Evolutionary conservation across 2,329 filamentous ascomycete species (phyloP).

Genomic region (Trichoderma simmonsii): DNA sequence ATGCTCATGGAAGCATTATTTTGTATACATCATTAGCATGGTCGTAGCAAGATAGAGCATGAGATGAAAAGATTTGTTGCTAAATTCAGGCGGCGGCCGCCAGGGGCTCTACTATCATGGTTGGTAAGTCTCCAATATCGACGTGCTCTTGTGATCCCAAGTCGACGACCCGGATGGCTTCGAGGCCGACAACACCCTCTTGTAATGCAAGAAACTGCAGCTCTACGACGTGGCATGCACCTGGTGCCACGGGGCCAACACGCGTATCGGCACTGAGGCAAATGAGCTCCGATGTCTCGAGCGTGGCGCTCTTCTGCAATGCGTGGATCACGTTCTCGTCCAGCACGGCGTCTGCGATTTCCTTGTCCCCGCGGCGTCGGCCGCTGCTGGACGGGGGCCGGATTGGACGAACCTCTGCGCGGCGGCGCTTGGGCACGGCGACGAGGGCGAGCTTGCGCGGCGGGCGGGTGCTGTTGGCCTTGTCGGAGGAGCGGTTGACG

Average conservation of each 20-base stretch:
- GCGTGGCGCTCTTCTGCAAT: slow-evolving; percentile 62
- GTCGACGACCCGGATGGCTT: slow-evolving; percentile 71
- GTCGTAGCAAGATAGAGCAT: background rate
- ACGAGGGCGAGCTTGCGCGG: slow-evolving; percentile 68
- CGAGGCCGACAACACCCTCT: slow-evolving; percentile 65
- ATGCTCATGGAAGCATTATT: background rate
- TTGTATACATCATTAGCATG: background rate
- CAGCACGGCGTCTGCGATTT: slow-evolving; percentile 62
- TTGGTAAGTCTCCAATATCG: slow-evolving; percentile 71
- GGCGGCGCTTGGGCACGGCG: slow-evolving; percentile 62
- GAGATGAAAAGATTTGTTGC: background rate
- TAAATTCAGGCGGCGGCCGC: slow-evolving; percentile 22
- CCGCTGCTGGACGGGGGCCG: slow-evolving; percentile 51
- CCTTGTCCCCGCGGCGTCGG: slow-evolving; percentile 35
- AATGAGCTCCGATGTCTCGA: slow-evolving; percentile 66
- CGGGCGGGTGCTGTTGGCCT: slow-evolving; percentile 31
- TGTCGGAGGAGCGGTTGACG: slow-evolving; percentile 63
- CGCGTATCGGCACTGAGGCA: slow-evolving; percentile 72
- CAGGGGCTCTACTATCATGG: slow-evolving; percentile 53
- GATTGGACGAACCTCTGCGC: slow-evolving; percentile 52
- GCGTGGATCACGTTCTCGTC: slow-evolving; percentile 71
- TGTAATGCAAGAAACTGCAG: slow-evolving; percentile 67
- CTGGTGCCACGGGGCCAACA: slow-evolving; percentile 68
- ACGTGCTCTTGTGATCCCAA: slow-evolving; percentile 71
- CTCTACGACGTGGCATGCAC: slow-evolving; percentile 70